Percentiles rank a stretch among this genome's conserved stretches.
Evolutionary conservation across 2,329 filamentous ascomycete species (phyloP).

Genomic region (Nemania sp.): DNA sequence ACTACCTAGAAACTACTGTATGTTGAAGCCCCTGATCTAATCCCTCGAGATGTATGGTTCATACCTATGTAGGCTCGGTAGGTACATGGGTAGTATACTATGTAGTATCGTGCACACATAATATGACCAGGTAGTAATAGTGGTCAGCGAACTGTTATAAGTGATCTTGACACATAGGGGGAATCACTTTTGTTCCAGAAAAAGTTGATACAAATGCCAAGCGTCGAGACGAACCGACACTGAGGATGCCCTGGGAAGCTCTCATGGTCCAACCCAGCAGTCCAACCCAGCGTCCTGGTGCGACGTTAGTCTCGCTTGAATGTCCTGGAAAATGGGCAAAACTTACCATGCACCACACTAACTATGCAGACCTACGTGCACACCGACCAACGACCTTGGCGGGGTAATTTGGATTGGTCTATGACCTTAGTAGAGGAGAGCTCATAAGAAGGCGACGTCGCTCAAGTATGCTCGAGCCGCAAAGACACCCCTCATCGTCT

Average conservation of each 20-base stretch:
- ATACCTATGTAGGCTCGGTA: too few species aligned
- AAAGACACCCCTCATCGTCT: constrained; percentile 13
- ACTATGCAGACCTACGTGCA: background rate
- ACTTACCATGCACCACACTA: constrained; percentile 24
- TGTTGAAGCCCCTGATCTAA: background rate
- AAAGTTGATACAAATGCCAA: constrained; percentile 19
- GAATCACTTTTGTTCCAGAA: constrained; percentile 16
- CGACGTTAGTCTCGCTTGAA: constrained; percentile 12
- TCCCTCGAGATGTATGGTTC: background rate
- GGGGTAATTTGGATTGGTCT: constrained; percentile 22
- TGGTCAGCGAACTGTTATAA: constrained; percentile 1
- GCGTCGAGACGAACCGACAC: constrained; percentile 9
- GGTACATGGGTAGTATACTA: too few species aligned
- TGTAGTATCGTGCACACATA: too few species aligned
- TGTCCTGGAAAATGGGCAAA: constrained; percentile 11
- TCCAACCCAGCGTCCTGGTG: background rate
- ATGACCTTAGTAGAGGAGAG: background rate
- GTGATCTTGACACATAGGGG: constrained; percentile 19
- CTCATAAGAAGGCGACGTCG: constrained; percentile 27
- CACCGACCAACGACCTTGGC: constrained; percentile 17
- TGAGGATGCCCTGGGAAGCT: constrained; percentile 1
- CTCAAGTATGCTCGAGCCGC: constrained; percentile 17
- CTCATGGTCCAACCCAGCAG: constrained; percentile 12
- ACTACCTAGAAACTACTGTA: background rate
- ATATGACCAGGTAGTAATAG: background rate